Conservation (phyloP, 805 yeast species). For the Suhomyces pyralidae region DNA sequence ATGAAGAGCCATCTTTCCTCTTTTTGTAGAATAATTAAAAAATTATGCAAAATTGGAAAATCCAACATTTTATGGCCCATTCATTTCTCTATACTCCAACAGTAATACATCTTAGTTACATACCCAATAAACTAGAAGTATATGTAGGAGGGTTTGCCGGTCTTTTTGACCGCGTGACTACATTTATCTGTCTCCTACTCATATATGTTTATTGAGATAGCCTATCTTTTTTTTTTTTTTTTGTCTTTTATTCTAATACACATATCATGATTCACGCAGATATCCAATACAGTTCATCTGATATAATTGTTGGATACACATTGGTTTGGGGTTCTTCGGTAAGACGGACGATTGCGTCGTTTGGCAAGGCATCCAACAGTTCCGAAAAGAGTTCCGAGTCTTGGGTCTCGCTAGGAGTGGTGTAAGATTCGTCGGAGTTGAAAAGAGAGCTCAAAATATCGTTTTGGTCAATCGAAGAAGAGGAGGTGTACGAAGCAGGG, state of each 20-base stretch:
- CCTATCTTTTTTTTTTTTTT: too few relatives aligned
- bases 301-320: constrained; percentile 2
- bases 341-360: constrained; percentile 16
- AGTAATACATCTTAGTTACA: too few relatives aligned
- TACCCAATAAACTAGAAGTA: too few relatives aligned
- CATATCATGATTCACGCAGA: constrained; percentile 5
- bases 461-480: constrained; percentile 11
- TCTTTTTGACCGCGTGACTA: too few relatives aligned
- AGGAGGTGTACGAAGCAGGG: neutral
- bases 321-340: constrained; percentile 1
- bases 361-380: constrained; percentile 18
- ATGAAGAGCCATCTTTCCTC: too few relatives aligned
- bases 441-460: constrained; percentile 22
- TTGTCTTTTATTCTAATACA: neutral
- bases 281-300: constrained; percentile 21
- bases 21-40: neutral
- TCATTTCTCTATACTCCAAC: too few relatives aligned
- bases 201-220: too few relatives aligned
- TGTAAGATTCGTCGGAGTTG: constrained; percentile 13
- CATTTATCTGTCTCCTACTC: neutral
- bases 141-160: too few relatives aligned
- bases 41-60: neutral
- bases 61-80: neutral
- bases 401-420: constrained; percentile 10
- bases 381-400: constrained; percentile 15